Evolutionary conservation across 1,284 basidiomycete species (phyloP).

Genomic region (Ustilago sp.): DNA sequence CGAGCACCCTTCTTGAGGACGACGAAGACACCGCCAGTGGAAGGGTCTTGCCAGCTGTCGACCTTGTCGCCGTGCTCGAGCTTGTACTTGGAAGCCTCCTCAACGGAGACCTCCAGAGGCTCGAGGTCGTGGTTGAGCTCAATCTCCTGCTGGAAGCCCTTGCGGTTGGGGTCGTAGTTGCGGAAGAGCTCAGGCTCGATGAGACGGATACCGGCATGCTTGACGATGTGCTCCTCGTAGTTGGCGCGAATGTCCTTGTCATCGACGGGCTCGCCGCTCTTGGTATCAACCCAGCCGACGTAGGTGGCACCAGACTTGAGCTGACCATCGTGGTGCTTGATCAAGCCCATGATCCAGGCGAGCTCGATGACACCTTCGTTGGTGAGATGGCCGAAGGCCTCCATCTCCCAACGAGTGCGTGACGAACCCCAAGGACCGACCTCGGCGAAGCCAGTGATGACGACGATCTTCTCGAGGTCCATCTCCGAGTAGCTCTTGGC

Average conservation of each 20-base stretch:
- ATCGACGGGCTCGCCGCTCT: conserved; percentile 94
- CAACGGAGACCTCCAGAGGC: conserved; percentile 89
- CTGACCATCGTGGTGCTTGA: conserved; percentile 97
- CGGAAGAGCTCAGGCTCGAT: conserved; percentile 98
- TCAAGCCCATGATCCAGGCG: conserved; percentile 99
- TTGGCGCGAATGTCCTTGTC: conserved; percentile 94
- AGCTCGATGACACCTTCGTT: conserved; percentile 98
- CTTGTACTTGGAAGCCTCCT: conserved; percentile 95
- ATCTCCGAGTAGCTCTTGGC: conserved; percentile 73
- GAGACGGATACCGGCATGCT: conserved; percentile 92
- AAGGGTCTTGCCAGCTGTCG: conserved; percentile 91
- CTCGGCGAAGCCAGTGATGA: conserved; percentile 95
- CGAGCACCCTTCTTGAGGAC: conserved; percentile 99
- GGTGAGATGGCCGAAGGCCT: conserved; percentile 63
- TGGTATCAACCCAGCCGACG: conserved; percentile 97
- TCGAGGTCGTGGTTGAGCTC: conserved; percentile 97
- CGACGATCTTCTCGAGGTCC: conserved; percentile 94
- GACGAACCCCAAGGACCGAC: conserved; percentile 99
- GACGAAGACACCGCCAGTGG: conserved; percentile 84
- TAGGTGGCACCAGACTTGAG: conserved; percentile 83
- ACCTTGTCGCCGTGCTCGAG: conserved; percentile 96
- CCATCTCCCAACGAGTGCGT: conserved; percentile 92
- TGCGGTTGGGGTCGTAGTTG: conserved; percentile 96
- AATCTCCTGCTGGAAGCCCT: conserved; percentile 95
- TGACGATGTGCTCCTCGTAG: conserved; percentile 93